Conservation (phyloP, 345 rosid species). For the Populus tremula region DNA sequence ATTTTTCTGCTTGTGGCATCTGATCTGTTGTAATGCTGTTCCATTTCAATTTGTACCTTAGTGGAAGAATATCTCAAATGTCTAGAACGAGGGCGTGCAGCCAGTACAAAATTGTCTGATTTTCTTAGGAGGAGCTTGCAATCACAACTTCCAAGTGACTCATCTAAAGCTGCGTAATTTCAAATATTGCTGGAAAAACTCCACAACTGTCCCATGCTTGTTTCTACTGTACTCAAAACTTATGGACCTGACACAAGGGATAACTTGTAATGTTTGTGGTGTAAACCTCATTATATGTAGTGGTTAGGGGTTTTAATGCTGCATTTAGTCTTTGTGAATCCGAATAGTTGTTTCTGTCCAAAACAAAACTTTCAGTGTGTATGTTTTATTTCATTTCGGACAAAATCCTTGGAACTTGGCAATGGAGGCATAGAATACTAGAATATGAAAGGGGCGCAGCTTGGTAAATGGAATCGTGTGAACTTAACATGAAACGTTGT, state of each 20-base stretch:
- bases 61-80: slow-evolving; percentile 76
- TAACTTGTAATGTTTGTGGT: no score
- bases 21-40: neutral
- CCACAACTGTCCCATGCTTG: neutral
- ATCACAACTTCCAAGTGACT: slow-evolving; percentile 41
- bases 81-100: slow-evolving; percentile 71
- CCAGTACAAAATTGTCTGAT: slow-evolving; percentile 60
- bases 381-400: no score
- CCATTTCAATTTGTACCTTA: slow-evolving; percentile 21
- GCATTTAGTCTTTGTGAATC: no score
- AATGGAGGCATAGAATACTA: no score
- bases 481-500: no score
- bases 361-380: no score
- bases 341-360: no score
- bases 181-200: neutral
- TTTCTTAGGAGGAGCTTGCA: slow-evolving; percentile 75
- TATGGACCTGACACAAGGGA: neutral
- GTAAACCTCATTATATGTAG: no score
- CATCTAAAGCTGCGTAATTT: slow-evolving; percentile 10
- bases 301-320: neutral
- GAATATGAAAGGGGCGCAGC: no score
- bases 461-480: no score
- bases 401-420: no score
- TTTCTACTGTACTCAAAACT: no score
- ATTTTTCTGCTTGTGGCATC: neutral